Evolutionary conservation across 805 yeast species (phyloP).

Genomic region (Candida sanyiensis): DNA sequence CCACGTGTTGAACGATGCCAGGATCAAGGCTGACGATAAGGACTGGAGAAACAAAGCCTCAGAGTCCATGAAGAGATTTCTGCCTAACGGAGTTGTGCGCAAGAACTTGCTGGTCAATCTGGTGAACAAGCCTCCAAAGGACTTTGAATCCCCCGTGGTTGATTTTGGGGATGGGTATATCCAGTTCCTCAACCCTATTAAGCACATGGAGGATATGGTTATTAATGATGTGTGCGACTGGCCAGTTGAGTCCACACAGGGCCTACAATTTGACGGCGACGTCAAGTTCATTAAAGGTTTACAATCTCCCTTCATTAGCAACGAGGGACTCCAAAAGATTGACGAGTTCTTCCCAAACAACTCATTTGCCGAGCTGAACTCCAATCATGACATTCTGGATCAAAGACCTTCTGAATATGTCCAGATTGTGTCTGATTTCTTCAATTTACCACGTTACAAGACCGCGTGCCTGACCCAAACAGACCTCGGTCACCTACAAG

Average conservation of each 20-base stretch:
- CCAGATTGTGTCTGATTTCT: constrained; percentile 25
- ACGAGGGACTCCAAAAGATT: constrained; percentile 19
- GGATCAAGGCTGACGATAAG: constrained; percentile 24
- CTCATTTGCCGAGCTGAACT: constrained; percentile 22
- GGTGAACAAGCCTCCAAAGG: constrained; percentile 27
- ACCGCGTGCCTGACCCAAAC: no score
- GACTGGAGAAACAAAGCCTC: constrained; percentile 80
- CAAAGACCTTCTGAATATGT: constrained; percentile 35
- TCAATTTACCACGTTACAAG: constrained; percentile 22
- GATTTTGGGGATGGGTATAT: constrained; percentile 25
- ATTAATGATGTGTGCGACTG: constrained; percentile 29
- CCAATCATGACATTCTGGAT: constrained; percentile 34
- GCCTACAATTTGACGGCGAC: constrained; percentile 18
- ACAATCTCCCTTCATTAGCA: constrained; percentile 23
- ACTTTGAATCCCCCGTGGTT: constrained; percentile 24
- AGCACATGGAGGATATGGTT: constrained; percentile 25
- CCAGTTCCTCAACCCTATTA: constrained; percentile 31
- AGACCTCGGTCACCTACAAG: no score
- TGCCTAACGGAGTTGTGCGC: constrained; percentile 60
- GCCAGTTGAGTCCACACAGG: constrained; percentile 26
- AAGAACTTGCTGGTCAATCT: constrained; percentile 36
- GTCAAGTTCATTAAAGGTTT: constrained; percentile 24
- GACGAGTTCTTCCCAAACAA: constrained; percentile 25
- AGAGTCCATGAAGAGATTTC: constrained; percentile 84
- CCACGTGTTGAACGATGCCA: constrained; percentile 74